A percentile compares a stretch with the other conserved stretches of the same genome.
phyloP scores from a whole-genome alignment of 805 yeast species.

The Candida endomychidarum region DNA sequence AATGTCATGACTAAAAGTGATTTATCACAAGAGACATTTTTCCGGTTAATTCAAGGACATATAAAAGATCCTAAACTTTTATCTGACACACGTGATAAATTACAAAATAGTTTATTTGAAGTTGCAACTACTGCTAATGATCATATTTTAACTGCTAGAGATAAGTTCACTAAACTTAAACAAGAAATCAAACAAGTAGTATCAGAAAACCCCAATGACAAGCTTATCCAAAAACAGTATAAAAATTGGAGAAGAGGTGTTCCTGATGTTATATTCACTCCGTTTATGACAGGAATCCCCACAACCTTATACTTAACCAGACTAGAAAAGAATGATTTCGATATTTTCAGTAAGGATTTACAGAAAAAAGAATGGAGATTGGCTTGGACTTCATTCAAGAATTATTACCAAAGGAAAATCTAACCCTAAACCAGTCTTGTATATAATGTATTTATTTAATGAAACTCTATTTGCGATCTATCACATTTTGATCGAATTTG shows the following conservation, averaged over 20 bases:
- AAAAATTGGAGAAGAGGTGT: constrained; percentile 44
- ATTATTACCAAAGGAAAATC: constrained; percentile 37
- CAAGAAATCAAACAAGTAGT: constrained; percentile 35
- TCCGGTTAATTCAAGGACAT: constrained; percentile 49
- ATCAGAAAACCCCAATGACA: constrained; percentile 22
- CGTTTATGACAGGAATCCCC: constrained; percentile 69
- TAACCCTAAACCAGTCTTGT: not conserved
- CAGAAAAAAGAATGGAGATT: constrained; percentile 61
- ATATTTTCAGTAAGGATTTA: constrained; percentile 47
- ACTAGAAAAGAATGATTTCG: constrained; percentile 65
- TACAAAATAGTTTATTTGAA: constrained; percentile 64
- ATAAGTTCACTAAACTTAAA: constrained; percentile 45
- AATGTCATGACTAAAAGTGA: constrained; percentile 53
- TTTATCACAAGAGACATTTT: constrained; percentile 63
- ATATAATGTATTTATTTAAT: not conserved
- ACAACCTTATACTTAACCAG: constrained; percentile 58
- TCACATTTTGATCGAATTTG: too few species aligned
- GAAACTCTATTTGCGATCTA: too few species aligned
- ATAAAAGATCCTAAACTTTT: constrained; percentile 25
- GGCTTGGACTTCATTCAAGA: constrained; percentile 57
- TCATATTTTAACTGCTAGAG: constrained; percentile 67
- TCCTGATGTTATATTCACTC: constrained; percentile 66
- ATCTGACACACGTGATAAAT: constrained; percentile 26
- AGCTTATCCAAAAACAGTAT: constrained; percentile 24
- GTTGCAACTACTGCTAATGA: constrained; percentile 78